phyloP scores from a whole-genome alignment of 2,329 filamentous ascomycete genomes.

The Lasiodiplodia hormozganensis region DNA sequence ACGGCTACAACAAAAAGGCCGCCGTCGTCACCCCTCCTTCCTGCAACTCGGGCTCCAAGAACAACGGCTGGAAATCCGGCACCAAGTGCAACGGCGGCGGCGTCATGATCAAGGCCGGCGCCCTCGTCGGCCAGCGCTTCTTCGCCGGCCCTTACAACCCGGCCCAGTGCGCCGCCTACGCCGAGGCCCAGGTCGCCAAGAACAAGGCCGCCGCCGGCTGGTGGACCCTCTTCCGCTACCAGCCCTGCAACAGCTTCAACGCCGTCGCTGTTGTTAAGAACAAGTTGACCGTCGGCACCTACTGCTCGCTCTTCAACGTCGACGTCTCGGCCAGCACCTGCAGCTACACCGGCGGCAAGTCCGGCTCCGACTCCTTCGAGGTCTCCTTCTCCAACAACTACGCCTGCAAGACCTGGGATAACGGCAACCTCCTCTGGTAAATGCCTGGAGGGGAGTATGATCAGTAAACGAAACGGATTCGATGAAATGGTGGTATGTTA shows the following conservation, averaged over 20 bases:
- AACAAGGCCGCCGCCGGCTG: constrained; percentile 13
- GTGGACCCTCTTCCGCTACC: constrained; percentile 16
- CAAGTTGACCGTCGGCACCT: constrained; percentile 35
- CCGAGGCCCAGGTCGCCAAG: constrained; percentile 29
- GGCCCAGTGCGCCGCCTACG: constrained; percentile 40
- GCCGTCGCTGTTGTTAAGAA: constrained; percentile 42
- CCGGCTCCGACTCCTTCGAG: constrained; percentile 6
- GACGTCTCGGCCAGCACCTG: neutral
- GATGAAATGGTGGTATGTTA: neutral
- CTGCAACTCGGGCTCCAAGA: constrained; percentile 26
- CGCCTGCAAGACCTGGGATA: constrained; percentile 2
- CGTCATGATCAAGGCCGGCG: constrained; percentile 42
- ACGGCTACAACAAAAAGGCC: constrained; percentile 34
- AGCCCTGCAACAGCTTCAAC: constrained; percentile 44
- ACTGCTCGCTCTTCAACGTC: constrained; percentile 35
- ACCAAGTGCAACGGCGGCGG: constrained; percentile 33
- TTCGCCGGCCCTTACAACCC: constrained; percentile 43
- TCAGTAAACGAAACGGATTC: no score
- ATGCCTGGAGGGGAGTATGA: no score
- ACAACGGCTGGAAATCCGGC: constrained; percentile 32
- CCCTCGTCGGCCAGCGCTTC: constrained; percentile 37
- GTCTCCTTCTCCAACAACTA: constrained; percentile 17
- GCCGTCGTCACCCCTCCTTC: neutral
- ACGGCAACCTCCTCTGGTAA: neutral
- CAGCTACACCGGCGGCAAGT: neutral